Evolutionary conservation across 1,284 basidiomycete species (phyloP).

Genomic region (Trametes pubescens): DNA sequence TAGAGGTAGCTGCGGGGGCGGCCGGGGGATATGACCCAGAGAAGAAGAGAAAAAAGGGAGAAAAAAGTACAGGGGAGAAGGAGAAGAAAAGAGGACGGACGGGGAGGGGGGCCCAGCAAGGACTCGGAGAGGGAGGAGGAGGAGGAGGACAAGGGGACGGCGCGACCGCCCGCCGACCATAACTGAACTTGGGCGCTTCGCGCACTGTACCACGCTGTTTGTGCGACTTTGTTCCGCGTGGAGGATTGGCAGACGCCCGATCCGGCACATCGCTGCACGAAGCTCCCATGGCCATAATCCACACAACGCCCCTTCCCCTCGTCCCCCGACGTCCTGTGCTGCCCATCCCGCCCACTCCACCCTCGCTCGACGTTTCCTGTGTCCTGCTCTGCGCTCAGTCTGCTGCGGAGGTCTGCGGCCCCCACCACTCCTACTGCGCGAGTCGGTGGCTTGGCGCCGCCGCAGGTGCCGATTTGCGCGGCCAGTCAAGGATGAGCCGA

Average conservation of each 20-base stretch:
- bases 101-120: slow-evolving; percentile 32
- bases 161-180: slow-evolving; percentile 16
- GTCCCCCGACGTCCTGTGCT: background rate
- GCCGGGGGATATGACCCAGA: slow-evolving; percentile 22
- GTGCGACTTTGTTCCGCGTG: slow-evolving; percentile 30
- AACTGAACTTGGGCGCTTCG: slow-evolving; percentile 28
- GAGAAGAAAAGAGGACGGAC: slow-evolving; percentile 35
- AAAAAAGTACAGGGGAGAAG: slow-evolving; percentile 42
- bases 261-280: background rate
- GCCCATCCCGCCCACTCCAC: slow-evolving; percentile 2
- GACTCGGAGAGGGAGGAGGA: slow-evolving; percentile 30
- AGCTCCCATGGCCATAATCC: too few species aligned
- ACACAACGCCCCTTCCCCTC: too few species aligned
- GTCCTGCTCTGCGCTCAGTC: background rate
- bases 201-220: slow-evolving; percentile 23
- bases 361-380: background rate
- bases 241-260: background rate
- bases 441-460: slow-evolving; percentile 12
- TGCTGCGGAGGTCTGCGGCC: slow-evolving; percentile 4
- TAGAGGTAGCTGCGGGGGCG: slow-evolving; percentile 29
- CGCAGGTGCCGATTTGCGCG: background rate
- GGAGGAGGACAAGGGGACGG: slow-evolving; percentile 23
- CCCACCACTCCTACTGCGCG: background rate
- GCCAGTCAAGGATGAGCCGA: background rate
- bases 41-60: slow-evolving; percentile 36